Evolutionary conservation across 192 early-diverging fungal species (phyloP).

Genomic region (Coemansia sp.): DNA sequence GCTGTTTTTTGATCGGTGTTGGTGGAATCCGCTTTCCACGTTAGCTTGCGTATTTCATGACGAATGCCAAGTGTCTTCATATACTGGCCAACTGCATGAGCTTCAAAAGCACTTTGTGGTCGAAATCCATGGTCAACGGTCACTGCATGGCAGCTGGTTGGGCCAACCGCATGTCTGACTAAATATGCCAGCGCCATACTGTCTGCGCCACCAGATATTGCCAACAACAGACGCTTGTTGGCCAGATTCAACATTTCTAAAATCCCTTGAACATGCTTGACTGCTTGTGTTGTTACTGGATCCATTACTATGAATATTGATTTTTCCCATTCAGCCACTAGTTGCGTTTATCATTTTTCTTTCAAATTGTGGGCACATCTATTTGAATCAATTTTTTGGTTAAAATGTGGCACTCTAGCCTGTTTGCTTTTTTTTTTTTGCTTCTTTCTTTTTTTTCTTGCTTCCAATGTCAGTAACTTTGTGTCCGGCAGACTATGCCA

Average conservation of each 20-base stretch:
- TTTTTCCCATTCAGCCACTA: no score
- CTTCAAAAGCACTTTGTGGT: constrained; percentile 40
- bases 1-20: background rate
- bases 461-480: background rate
- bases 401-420: no score
- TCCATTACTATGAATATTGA: background rate
- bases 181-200: constrained; percentile 53
- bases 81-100: constrained; percentile 18
- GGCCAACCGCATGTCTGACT: constrained; percentile 20
- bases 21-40: constrained; percentile 10
- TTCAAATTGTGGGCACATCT: no score
- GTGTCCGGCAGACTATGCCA: constrained; percentile 6
- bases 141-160: constrained; percentile 32
- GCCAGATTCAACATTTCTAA: constrained; percentile 19
- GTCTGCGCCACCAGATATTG: constrained; percentile 52
- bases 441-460: no score
- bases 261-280: constrained; percentile 18
- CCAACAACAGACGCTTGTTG: constrained; percentile 40
- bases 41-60: constrained; percentile 25
- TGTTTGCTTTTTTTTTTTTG: no score
- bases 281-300: constrained; percentile 2
- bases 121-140: constrained; percentile 51
- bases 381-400: no score
- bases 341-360: no score
- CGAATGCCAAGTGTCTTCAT: constrained; percentile 34